Conservation (phyloP, 2,329 filamentous ascomycete species). For the Endoconidiophora laricicola region DNA sequence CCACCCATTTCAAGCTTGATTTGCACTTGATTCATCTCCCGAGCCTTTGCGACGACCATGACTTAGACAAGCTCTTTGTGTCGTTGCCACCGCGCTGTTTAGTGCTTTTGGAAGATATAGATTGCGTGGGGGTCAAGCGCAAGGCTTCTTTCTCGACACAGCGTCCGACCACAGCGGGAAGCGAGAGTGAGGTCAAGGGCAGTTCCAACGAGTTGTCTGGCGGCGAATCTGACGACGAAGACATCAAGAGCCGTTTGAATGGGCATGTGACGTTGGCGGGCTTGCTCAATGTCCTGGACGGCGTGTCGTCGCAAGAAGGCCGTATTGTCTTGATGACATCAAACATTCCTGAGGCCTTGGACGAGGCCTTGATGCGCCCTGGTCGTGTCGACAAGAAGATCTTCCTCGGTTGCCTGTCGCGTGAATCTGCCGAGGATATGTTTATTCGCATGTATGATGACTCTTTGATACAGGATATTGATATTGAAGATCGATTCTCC, state of each 20-base stretch:
- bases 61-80: slow-evolving; percentile 44
- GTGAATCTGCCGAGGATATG: slow-evolving; percentile 36
- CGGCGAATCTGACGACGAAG: slow-evolving; percentile 17
- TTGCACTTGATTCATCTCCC: slow-evolving; percentile 45
- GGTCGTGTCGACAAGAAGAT: slow-evolving; percentile 58
- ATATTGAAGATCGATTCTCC: slow-evolving; percentile 8
- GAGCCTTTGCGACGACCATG: slow-evolving; percentile 36
- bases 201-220: neutral
- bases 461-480: neutral
- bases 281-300: slow-evolving; percentile 69
- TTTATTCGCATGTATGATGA: slow-evolving; percentile 42
- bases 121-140: slow-evolving; percentile 15
- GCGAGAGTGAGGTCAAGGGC: neutral
- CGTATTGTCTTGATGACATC: slow-evolving; percentile 71
- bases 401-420: slow-evolving; percentile 41
- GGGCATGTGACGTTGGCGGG: slow-evolving; percentile 44
- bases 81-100: slow-evolving; percentile 15
- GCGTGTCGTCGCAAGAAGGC: slow-evolving; percentile 63
- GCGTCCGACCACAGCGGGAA: slow-evolving; percentile 1
- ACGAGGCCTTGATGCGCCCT: slow-evolving; percentile 56
- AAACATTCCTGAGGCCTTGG: slow-evolving; percentile 56
- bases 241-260: slow-evolving; percentile 12
- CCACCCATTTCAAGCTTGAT: slow-evolving; percentile 47
- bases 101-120: slow-evolving; percentile 18
- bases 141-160: slow-evolving; percentile 7